Percentiles rank a stretch among this genome's conserved stretches.
Evolutionary conservation across 2,329 filamentous ascomycete genomes (phyloP).

Genomic region (Aspergillus thermomutatus): DNA sequence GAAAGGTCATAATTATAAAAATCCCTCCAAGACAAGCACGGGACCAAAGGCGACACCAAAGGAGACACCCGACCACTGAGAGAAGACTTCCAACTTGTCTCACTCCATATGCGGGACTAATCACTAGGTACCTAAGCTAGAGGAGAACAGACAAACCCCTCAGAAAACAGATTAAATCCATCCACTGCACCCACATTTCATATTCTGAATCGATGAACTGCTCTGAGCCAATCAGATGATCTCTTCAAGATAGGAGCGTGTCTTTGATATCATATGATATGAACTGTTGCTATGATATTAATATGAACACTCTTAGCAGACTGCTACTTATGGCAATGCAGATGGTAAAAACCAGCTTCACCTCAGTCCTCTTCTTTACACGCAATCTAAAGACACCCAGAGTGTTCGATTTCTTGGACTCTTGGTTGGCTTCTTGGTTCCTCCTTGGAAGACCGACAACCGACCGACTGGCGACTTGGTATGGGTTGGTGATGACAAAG

Average conservation of each 20-base stretch:
- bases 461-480: neutral
- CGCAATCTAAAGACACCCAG: too few species aligned
- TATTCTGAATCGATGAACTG: slow-evolving; percentile 5
- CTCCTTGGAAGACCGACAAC: neutral
- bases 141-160: too few species aligned
- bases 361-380: too few species aligned
- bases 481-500: neutral
- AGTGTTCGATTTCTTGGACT: neutral
- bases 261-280: neutral
- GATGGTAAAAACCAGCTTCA: too few species aligned
- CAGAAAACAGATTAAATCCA: neutral
- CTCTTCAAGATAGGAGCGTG: too few species aligned
- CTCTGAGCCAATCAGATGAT: slow-evolving; percentile 5
- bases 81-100: slow-evolving; percentile 2
- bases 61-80: neutral
- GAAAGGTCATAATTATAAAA: neutral
- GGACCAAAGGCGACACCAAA: neutral
- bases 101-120: neutral
- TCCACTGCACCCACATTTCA: neutral
- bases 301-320: neutral
- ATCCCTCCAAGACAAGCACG: neutral
- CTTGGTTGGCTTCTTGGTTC: neutral
- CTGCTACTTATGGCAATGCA: neutral
- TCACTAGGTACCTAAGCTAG: too few species aligned
- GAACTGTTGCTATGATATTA: neutral